Evolutionary conservation across 805 yeast species (phyloP).

Genomic region (Pichia manshurica): DNA sequence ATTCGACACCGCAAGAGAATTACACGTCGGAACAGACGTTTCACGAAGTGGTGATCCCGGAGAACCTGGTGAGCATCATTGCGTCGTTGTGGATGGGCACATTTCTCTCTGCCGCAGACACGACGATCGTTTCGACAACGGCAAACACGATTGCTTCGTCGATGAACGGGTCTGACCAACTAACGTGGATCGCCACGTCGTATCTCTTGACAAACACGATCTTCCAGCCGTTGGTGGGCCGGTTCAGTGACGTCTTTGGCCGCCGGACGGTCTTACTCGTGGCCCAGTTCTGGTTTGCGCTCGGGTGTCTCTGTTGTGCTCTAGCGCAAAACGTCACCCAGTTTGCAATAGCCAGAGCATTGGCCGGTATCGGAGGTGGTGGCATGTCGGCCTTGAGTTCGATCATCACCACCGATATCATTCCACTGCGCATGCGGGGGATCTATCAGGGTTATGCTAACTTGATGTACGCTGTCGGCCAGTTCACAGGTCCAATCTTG

Average conservation of each 20-base stretch:
- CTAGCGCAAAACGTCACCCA: conserved; percentile 38
- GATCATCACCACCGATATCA: conserved; percentile 51
- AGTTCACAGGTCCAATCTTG: conserved; percentile 39
- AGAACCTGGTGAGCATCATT: conserved; percentile 19
- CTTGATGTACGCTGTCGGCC: conserved; percentile 34
- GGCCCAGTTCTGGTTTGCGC: conserved; percentile 39
- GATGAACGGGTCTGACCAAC: conserved; percentile 43
- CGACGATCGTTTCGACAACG: conserved; percentile 55
- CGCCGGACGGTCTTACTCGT: conserved; percentile 40
- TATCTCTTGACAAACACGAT: conserved; percentile 65
- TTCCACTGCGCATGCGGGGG: conserved; percentile 48
- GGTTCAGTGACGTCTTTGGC: conserved; percentile 61
- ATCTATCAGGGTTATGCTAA: conserved; percentile 47
- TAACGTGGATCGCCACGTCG: conserved; percentile 70
- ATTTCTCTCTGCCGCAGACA: conserved; percentile 51
- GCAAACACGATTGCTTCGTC: conserved; percentile 56
- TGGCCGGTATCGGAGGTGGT: conserved; percentile 57
- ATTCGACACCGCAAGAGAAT: conserved; percentile 10
- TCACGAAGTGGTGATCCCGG: conserved; percentile 20
- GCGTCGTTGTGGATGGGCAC: conserved; percentile 40
- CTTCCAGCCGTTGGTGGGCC: conserved; percentile 70
- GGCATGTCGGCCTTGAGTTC: conserved; percentile 47
- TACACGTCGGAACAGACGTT: conserved; percentile 11
- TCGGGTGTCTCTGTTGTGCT: conserved; percentile 41
- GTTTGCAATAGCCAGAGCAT: conserved; percentile 44